Conservation (phyloP, 768 basidiomycete species). For the Crassisporium funariophilum region DNA sequence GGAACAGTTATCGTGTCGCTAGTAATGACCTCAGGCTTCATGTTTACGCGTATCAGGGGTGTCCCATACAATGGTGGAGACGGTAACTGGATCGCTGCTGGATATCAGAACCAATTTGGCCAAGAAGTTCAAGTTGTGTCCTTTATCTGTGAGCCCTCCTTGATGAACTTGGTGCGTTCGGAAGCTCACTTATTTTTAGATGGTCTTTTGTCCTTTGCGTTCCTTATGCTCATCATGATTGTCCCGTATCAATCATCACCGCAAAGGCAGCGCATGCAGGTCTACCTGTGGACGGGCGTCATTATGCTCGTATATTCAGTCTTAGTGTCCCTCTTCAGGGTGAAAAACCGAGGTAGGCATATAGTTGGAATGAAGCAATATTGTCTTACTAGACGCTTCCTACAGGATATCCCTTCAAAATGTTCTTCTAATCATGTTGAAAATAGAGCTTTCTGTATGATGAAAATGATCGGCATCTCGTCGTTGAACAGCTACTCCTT, state of each 20-base stretch:
- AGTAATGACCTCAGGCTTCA: slow-evolving; percentile 90
- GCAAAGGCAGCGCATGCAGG: slow-evolving; percentile 75
- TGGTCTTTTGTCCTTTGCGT: slow-evolving; percentile 75
- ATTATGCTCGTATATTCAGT: slow-evolving; percentile 85
- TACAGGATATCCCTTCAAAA: slow-evolving; percentile 79
- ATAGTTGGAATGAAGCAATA: background rate
- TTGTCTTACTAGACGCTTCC: background rate
- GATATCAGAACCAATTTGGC: slow-evolving; percentile 89
- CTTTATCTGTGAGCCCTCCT: slow-evolving; percentile 70
- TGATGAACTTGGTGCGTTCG: too few species aligned
- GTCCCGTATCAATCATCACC: slow-evolving; percentile 78
- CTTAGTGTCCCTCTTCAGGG: slow-evolving; percentile 81
- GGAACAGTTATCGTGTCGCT: slow-evolving; percentile 61
- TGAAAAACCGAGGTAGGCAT: slow-evolving; percentile 83
- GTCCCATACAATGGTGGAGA: slow-evolving; percentile 67
- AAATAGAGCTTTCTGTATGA: slow-evolving; percentile 8
- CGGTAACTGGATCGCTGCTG: slow-evolving; percentile 82
- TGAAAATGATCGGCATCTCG: too few species aligned
- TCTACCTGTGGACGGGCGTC: slow-evolving; percentile 88
- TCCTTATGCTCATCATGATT: slow-evolving; percentile 79
- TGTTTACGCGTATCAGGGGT: slow-evolving; percentile 93
- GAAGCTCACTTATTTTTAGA: slow-evolving; percentile 66
- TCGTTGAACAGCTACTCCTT: too few species aligned
- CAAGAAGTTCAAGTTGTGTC: slow-evolving; percentile 91
- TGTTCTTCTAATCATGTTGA: slow-evolving; percentile 76